These are phyloP conservation scores for Pichia sp. DNA, from an alignment of 1,139 yeast genomes.

Conservation along the genomic window DNA sequence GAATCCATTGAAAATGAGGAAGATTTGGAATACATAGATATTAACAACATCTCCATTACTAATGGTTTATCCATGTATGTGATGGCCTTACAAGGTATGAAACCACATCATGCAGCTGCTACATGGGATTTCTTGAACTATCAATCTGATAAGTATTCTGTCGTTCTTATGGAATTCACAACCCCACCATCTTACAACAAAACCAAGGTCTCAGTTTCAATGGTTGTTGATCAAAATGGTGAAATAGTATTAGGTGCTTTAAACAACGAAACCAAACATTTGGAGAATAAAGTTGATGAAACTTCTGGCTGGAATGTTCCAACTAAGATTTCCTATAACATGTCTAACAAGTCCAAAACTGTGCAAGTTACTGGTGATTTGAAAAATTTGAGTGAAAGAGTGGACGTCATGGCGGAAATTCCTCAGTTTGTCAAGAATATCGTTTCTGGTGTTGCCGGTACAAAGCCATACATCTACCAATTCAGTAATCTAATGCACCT, in stretches of 20 bases:
- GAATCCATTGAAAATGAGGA: conserved; percentile 13
- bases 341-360: conserved; percentile 32
- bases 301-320: conserved; percentile 95
- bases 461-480: conserved; percentile 92
- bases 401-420: conserved; percentile 96
- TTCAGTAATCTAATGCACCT: conserved; percentile 49
- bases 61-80: conserved; percentile 55
- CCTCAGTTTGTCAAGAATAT: conserved; percentile 91
- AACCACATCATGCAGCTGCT: conserved; percentile 98
- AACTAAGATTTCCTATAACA: conserved; percentile 49
- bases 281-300: conserved; percentile 53
- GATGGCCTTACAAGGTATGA: conserved; percentile 99
- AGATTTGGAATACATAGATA: conserved; percentile 8
- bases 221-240: conserved; percentile 51
- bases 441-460: conserved; percentile 91
- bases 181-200: conserved; percentile 87
- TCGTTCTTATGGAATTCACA: conserved; percentile 88
- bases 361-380: conserved; percentile 49
- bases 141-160: conserved; percentile 68
- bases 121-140: conserved; percentile 91
- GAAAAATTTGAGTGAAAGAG: conserved; percentile 65
- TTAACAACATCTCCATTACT: conserved; percentile 15
- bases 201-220: conserved; percentile 74
- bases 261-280: conserved; percentile 58
- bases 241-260: conserved; percentile 59